Percentiles rank a stretch among this genome's conserved stretches.
These are phyloP conservation scores for Marasmius sp. DNA, from an alignment of 1,284 basidiomycete species.

Conservation along the genomic window DNA sequence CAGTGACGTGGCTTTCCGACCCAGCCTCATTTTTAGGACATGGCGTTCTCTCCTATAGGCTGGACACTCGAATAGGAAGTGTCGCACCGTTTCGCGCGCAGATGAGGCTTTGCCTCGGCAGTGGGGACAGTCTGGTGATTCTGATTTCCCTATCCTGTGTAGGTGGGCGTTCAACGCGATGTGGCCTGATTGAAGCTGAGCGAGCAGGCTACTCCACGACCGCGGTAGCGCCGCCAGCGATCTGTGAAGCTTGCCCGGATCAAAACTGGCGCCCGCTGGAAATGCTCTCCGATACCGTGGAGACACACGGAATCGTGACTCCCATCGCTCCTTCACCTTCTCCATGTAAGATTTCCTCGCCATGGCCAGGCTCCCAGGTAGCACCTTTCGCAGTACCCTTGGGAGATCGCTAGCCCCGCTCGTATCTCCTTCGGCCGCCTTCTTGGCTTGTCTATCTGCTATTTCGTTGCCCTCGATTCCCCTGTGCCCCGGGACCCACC, in stretches of 20 bases:
- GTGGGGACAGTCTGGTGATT: background rate
- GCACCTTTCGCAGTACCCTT: constrained; percentile 5
- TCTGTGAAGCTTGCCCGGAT: background rate
- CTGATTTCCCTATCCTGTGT: background rate
- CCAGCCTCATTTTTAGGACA: background rate
- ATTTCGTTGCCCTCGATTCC: constrained; percentile 24
- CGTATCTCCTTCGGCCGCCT: constrained; percentile 19
- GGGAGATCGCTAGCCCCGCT: constrained; percentile 11
- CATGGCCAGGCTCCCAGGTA: background rate
- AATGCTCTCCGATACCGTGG: background rate
- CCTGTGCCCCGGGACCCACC: constrained; percentile 26
- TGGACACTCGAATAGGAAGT: background rate
- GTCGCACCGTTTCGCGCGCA: background rate
- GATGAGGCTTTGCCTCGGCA: background rate
- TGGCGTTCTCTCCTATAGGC: background rate
- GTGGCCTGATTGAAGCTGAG: background rate
- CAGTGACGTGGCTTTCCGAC: background rate
- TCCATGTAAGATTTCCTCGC: background rate
- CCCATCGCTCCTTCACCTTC: background rate
- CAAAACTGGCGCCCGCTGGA: background rate
- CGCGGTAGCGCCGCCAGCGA: background rate
- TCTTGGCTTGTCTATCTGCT: constrained; percentile 27
- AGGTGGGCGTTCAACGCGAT: background rate
- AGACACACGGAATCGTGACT: background rate
- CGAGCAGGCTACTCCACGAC: background rate